Evolutionary conservation across 2,329 filamentous ascomycete genomes (phyloP), one percentile per base, ranked within the genome.

Genomic region (Gremmenia infestans): DNA sequence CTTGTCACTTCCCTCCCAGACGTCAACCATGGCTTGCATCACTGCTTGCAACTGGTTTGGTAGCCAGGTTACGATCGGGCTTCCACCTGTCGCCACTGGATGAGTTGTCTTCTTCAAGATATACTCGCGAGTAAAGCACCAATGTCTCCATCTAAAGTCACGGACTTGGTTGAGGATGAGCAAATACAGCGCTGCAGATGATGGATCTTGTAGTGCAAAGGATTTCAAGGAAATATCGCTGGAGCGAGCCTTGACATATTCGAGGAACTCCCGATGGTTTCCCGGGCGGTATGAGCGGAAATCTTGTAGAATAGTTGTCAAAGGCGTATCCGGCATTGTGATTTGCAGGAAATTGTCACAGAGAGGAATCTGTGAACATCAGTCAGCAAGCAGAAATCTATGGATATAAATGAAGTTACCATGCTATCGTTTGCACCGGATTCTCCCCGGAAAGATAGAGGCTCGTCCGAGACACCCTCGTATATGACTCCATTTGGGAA

Each of bases 361-460:
- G 3, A 97, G 82, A 3, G 93, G 92, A 53, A 96, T 86, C 80
- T 81, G 40, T 43, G n/a, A 47, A 12, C 12, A 17, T 35, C 12
- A 12, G 17, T 42, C 5, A 49, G 48, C n/a, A 25, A 2, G 42
- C 32, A 15, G 53, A 39, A 25, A 14, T 17, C 19, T 25, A 22
- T n/a, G 36, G 17, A 28, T 8, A 46, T 9, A 35, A 50, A 19
- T 17, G 37, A 46, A 28, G 71, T 53, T 72, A 83, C 81, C 79
- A 97, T 97, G 74, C 86, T 89, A 75, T 97, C 93, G 70, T 97
- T 97, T 63, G 93, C 93, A 45, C 93, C 93, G 50, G 86, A 91
- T 75, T 97, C 93, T 63, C 93, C 93, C 35, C 93, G 86, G 81
- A 97, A 97, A 54, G 81, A 86, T 71, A 91, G 75, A 4, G 89